These are phyloP conservation scores for Ophiostoma populinum DNA, from an alignment of 2,329 filamentous ascomycete genomes.

Conservation along the genomic window DNA sequence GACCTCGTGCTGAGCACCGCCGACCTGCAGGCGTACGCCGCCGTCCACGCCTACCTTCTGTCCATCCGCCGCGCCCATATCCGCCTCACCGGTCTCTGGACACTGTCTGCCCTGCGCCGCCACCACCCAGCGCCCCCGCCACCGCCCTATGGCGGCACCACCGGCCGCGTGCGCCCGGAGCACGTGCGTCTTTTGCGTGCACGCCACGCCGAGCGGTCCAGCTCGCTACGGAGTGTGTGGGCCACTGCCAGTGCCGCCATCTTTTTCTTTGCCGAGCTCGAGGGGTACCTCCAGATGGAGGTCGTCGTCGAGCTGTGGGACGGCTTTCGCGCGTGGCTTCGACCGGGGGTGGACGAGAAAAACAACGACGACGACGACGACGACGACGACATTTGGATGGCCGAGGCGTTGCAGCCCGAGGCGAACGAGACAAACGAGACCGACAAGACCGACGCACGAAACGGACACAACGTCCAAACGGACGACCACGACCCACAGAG, in stretches of 20 bases:
- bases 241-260: slow-evolving; percentile 74
- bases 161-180: slow-evolving; percentile 24
- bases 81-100: slow-evolving; percentile 73
- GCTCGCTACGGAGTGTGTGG: slow-evolving; percentile 69
- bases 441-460: slow-evolving; percentile 6
- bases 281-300: slow-evolving; percentile 78
- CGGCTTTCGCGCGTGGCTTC: slow-evolving; percentile 66
- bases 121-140: slow-evolving; percentile 57
- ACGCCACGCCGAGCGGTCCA: slow-evolving; percentile 44
- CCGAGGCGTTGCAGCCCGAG: slow-evolving; percentile 6
- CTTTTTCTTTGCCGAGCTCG: slow-evolving; percentile 77
- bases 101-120: slow-evolving; percentile 58
- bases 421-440: slow-evolving; percentile 9
- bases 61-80: slow-evolving; percentile 75
- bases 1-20: slow-evolving; percentile 69
- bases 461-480: neutral
- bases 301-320: slow-evolving; percentile 69
- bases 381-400: slow-evolving; percentile 26
- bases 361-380: slow-evolving; percentile 14
- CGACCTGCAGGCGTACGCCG: slow-evolving; percentile 65
- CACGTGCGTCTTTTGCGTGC: slow-evolving; percentile 40
- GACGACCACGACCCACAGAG: slow-evolving; percentile 56
- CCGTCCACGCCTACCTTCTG: slow-evolving; percentile 75
- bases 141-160: slow-evolving; percentile 40
- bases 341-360: slow-evolving; percentile 19